Evolutionary conservation across 2,329 filamentous ascomycete genomes (phyloP), one percentile per base, ranked within the genome.

Genomic region (Fusarium austroafricanum): DNA sequence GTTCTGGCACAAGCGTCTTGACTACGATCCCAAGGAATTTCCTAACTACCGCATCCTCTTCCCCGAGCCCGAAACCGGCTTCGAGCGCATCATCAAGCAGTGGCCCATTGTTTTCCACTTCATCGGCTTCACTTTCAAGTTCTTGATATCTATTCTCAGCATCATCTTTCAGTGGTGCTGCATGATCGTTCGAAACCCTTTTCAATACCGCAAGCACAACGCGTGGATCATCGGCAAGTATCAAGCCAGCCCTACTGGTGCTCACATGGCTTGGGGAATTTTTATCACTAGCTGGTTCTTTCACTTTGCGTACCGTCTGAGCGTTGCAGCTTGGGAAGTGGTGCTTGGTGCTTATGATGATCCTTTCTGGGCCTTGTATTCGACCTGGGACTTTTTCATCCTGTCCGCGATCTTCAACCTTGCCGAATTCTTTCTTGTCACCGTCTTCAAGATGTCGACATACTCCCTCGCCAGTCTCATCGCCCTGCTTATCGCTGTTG

Each of bases 11-110:
- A 42, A 49, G 12, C 45, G 20, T 33, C 65, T 47, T 18, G 31
- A 45, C 10, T 69, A 69, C 31, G 66, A 69, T 38, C 66, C 61
- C 18, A 67, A 67, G 23, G 53, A 69, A 8, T 69, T 55, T 26
- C 66, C 66, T 15, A 55, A 58, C 47, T 69, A 69, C 29, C 51
- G 40, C 29, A 47, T 39, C 7, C 44, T 52, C 50, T 66, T 65
- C 33, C 61, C 63, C 3, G 21, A 56, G 20, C 46, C 46, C 3
- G 28, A 59, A 26, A 67, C 49, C 14, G 23, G 23, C 12, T 52
- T 63, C 17, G n/a, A 55, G 15, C 47, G 42, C 38, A 18, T 69
- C 2, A 15, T 62, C 26, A 66, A 53, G 14, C 31, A 52, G 21
- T 62, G 45, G 15, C 53, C 56, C 8, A 15, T 20, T 4, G n/a